Evolutionary conservation across 2,329 filamentous ascomycete genomes (phyloP).

Genomic region (Diaporthe eres): DNA sequence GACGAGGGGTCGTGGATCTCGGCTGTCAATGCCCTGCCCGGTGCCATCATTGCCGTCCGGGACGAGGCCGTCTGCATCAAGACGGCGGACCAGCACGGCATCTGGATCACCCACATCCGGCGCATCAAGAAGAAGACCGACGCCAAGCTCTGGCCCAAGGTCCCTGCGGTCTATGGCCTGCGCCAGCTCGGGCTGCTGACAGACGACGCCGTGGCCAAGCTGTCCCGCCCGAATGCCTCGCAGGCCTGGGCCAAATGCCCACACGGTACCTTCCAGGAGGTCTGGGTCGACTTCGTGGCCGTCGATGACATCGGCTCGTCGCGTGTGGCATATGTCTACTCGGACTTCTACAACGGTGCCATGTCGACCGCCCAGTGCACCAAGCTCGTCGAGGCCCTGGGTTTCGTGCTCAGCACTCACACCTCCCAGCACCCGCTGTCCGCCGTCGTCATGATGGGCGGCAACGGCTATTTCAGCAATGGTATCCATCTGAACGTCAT

Average conservation of each 20-base stretch:
- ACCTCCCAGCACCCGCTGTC: slow-evolving; percentile 49
- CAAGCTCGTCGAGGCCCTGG: slow-evolving; percentile 53
- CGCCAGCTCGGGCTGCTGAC: slow-evolving; percentile 51
- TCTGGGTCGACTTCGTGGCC: slow-evolving; percentile 54
- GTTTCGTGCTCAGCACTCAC: slow-evolving; percentile 51
- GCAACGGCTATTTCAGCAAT: slow-evolving; percentile 58
- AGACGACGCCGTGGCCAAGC: slow-evolving; percentile 43
- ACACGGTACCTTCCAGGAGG: slow-evolving; percentile 54
- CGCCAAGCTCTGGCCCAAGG: slow-evolving; percentile 57
- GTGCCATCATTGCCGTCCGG: slow-evolving; percentile 53
- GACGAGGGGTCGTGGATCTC: slow-evolving; percentile 49
- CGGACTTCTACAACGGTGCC: slow-evolving; percentile 60
- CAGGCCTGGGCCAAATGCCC: slow-evolving; percentile 49
- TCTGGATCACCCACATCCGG: slow-evolving; percentile 59
- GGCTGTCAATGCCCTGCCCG: slow-evolving; percentile 41
- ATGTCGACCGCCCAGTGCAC: slow-evolving; percentile 58
- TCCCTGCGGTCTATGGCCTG: slow-evolving; percentile 54
- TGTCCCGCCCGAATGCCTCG: slow-evolving; percentile 38
- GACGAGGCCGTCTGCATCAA: slow-evolving; percentile 54
- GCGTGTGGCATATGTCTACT: slow-evolving; percentile 56
- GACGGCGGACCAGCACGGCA: slow-evolving; percentile 55
- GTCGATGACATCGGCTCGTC: slow-evolving; percentile 43
- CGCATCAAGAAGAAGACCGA: slow-evolving; percentile 55
- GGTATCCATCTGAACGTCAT: slow-evolving; percentile 60
- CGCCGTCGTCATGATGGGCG: slow-evolving; percentile 56